Conservation (phyloP, 176 grass and related monocot species). For the Hordeum marinum region DNA sequence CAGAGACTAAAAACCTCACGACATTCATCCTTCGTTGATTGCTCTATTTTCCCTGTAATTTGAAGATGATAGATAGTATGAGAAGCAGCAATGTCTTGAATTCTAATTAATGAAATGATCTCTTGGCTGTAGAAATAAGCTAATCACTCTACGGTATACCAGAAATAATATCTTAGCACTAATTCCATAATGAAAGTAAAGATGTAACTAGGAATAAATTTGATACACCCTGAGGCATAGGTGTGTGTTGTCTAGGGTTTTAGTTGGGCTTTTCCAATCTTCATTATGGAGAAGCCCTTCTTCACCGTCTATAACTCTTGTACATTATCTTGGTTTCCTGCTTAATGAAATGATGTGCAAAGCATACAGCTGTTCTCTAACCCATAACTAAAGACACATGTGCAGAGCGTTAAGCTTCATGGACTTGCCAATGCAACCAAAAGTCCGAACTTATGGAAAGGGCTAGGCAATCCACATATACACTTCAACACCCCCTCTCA, state of each 20-base stretch:
- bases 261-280: not conserved
- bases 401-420: too few species aligned
- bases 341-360: not conserved
- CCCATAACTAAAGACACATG: conserved; percentile 2
- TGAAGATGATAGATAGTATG: conserved; percentile 18
- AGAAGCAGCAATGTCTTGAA: not conserved
- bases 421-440: too few species aligned
- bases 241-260: not conserved
- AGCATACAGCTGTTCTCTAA: not conserved
- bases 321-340: not conserved
- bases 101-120: not conserved
- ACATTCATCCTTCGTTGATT: conserved; percentile 97
- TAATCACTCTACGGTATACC: not conserved
- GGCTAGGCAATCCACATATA: too few species aligned
- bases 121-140: not conserved
- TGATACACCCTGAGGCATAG: conserved; percentile 8
- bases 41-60: conserved; percentile 93
- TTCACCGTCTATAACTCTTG: not conserved
- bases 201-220: not conserved
- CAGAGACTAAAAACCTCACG: conserved; percentile 77
- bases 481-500: too few species aligned
- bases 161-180: conserved; percentile 8
- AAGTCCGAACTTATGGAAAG: too few species aligned
- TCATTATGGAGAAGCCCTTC: not conserved
- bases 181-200: not conserved